Evolutionary conservation across 805 yeast genomes (phyloP).

Genomic region (Nakazawaea holstii): DNA sequence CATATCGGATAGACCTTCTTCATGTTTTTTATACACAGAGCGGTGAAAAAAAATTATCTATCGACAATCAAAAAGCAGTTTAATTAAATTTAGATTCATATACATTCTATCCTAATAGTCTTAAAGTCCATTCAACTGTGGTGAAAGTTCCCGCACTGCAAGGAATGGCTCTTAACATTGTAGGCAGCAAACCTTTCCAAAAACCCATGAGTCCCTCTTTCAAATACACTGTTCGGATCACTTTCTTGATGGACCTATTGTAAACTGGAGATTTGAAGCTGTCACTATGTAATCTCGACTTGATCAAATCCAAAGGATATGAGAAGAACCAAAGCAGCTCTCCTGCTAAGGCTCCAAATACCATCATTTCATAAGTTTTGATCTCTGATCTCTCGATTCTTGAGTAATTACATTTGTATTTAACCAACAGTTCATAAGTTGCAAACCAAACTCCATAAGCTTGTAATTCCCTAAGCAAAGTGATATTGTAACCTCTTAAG

Average conservation of each 20-base stretch:
- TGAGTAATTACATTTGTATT: slow-evolving; percentile 26
- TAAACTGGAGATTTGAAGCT: slow-evolving; percentile 38
- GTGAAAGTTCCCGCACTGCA: slow-evolving; percentile 76
- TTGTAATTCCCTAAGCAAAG: slow-evolving; percentile 56
- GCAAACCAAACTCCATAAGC: slow-evolving; percentile 75
- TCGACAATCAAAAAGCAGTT: background rate
- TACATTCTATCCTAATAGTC: slow-evolving; percentile 41
- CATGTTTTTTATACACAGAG: no score
- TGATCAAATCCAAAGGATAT: slow-evolving; percentile 49
- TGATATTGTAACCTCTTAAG: slow-evolving; percentile 50
- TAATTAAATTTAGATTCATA: background rate
- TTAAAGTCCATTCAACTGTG: slow-evolving; percentile 61
- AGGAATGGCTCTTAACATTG: slow-evolving; percentile 56
- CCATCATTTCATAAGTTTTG: slow-evolving; percentile 48
- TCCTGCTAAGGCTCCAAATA: slow-evolving; percentile 63
- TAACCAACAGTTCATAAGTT: slow-evolving; percentile 54
- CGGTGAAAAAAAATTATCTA: background rate
- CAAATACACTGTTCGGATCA: slow-evolving; percentile 32
- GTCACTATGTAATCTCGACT: slow-evolving; percentile 50
- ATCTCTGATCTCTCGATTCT: slow-evolving; percentile 40
- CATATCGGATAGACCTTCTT: background rate
- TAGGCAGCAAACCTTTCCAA: slow-evolving; percentile 60
- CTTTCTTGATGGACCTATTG: slow-evolving; percentile 30
- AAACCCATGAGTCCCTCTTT: slow-evolving; percentile 45
- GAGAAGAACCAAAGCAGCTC: slow-evolving; percentile 58